Evolutionary conservation across 352 stramenopile species (phyloP), one percentile per base, ranked within the genome.

Genomic region (Pythium vanterpoolii): DNA sequence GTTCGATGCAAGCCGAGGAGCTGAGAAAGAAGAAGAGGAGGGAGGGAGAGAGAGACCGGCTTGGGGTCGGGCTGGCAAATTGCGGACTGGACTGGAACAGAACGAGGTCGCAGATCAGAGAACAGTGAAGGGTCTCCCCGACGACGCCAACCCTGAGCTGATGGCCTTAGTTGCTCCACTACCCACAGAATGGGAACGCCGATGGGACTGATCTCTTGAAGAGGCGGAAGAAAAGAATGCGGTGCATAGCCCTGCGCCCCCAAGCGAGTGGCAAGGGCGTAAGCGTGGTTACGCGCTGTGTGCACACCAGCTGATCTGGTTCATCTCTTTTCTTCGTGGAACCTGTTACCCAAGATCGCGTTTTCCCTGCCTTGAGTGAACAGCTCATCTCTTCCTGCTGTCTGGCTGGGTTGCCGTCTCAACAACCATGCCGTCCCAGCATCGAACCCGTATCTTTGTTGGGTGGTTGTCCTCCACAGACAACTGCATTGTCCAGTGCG

Each of bases 1-100:
- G 47, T 39, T 43, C 33, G 26, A 36, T 31, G n/a, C 27, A 13
- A 18, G 34, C 18, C 26, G 47, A 21, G 27, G 45, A 34, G n/a
- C 8, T 21, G n/a, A n/a, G 24, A 18, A 2, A 19, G 47, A n/a
- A 21, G 13, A 5, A n/a, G 47, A 26, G 47, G 19, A 47, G 24
- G 36, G 21, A 5, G 24, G 21, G 19, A 34, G 19, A 23, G 26
- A 36, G 18, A 23, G 18, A 21, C 6, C 23, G n/a, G 14, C 24
- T 8, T 34, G 33, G n/a, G 18, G n/a, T 11, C 21, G 24, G 19
- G 49, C 9, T 47, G 39, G 49, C 42, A 45, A 61, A 61, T 53
- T 61, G 42, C 42, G 28, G 31, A 60, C 40, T 60, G 53, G 34
- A n/a, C n/a, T n/a, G n/a, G 28, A 34, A 40, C 18, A 18, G 33